Evolutionary conservation across 257 asterid genomes (phyloP).

Genomic region (Solanum lycopersicoides): DNA sequence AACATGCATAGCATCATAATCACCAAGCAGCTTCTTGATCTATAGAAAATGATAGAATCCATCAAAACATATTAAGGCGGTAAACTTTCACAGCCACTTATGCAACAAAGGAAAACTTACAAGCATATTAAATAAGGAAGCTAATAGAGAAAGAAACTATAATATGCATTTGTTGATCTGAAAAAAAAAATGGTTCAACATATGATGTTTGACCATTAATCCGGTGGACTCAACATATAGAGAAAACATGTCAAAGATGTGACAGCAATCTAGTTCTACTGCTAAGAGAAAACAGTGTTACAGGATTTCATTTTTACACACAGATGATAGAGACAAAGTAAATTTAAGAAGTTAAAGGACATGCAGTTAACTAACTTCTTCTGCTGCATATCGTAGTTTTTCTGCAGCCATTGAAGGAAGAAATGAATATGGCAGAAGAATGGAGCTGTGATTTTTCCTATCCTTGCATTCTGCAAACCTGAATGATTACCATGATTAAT

Average conservation of each 20-base stretch:
- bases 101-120: background rate
- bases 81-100: background rate
- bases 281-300: background rate
- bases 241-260: background rate
- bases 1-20: slow-evolving; percentile 92
- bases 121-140: background rate
- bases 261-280: background rate
- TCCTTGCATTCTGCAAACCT: slow-evolving; percentile 99
- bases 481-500: slow-evolving; percentile 64
- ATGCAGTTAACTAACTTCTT: slow-evolving; percentile 37
- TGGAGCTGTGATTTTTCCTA: slow-evolving; percentile 61
- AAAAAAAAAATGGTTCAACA: background rate
- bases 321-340: background rate
- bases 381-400: slow-evolving; percentile 71
- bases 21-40: slow-evolving; percentile 79
- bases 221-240: background rate
- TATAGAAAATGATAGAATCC: slow-evolving; percentile 14
- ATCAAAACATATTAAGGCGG: background rate
- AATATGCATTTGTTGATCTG: background rate
- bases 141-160: background rate
- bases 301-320: background rate
- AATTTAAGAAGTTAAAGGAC: background rate
- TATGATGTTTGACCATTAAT: background rate
- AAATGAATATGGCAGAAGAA: slow-evolving; percentile 71
- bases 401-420: slow-evolving; percentile 87